These are phyloP conservation scores for Cryphonectria parasitica DNA, from an alignment of 2,329 filamentous ascomycete genomes.

Conservation along the genomic window DNA sequence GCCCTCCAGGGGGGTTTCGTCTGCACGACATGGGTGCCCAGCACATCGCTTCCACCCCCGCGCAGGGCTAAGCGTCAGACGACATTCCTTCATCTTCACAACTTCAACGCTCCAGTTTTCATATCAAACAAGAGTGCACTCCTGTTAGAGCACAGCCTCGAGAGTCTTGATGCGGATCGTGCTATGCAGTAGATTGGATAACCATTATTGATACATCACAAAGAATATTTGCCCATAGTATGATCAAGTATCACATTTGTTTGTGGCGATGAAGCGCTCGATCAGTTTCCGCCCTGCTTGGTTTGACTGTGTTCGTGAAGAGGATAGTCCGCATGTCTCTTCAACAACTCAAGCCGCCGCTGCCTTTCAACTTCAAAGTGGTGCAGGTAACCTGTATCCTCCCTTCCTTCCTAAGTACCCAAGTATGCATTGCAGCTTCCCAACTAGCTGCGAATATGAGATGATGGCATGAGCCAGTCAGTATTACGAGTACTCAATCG, in stretches of 20 bases:
- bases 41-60: background rate
- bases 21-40: background rate
- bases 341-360: background rate
- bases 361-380: background rate
- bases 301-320: background rate
- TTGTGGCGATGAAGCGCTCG: background rate
- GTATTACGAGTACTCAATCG: background rate
- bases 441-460: background rate
- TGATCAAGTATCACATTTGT: background rate
- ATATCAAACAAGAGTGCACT: background rate
- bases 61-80: background rate
- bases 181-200: background rate
- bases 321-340: background rate
- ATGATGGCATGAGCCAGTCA: accelerated
- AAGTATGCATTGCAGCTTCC: background rate
- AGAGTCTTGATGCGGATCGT: background rate
- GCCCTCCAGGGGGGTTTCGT: background rate
- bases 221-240: background rate
- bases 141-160: background rate
- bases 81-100: conserved; percentile 9
- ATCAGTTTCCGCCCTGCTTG: background rate
- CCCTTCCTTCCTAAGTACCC: background rate
- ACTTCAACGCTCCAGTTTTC: conserved; percentile 8
- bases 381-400: background rate
- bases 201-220: background rate